Evolutionary conservation across 2,329 filamentous ascomycete species (phyloP).

Genomic region (Chaetoscypha palmicola): DNA sequence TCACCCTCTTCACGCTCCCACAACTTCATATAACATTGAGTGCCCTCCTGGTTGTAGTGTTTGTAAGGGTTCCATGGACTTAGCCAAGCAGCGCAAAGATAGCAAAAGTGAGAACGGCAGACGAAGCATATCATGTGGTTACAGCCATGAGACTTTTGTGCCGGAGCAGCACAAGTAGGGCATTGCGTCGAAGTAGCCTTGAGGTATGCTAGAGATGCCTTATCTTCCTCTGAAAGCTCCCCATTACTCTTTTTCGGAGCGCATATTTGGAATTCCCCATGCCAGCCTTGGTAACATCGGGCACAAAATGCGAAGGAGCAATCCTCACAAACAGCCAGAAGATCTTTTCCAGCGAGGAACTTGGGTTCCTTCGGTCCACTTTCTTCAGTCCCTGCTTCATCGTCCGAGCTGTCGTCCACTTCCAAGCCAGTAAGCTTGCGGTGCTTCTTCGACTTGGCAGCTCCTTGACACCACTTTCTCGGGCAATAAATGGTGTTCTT

Average conservation of each 20-base stretch:
- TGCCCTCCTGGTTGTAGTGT: constrained; percentile 72
- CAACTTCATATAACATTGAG: constrained; percentile 72
- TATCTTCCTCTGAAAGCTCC: constrained; percentile 76
- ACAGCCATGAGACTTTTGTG: constrained; percentile 88
- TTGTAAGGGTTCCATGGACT: constrained; percentile 73
- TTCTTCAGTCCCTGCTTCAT: constrained; percentile 39
- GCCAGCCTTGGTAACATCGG: constrained; percentile 70
- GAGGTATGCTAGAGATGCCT: constrained; percentile 80
- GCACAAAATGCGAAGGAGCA: constrained; percentile 84
- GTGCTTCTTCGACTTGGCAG: constrained; percentile 69
- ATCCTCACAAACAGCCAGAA: constrained; percentile 79
- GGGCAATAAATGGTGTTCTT: constrained; percentile 91
- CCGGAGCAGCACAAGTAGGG: constrained; percentile 76
- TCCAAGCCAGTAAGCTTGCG: constrained; percentile 63
- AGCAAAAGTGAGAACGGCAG: constrained; percentile 91
- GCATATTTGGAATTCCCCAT: constrained; percentile 73
- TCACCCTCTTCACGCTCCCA: constrained; percentile 89
- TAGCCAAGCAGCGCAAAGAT: constrained; percentile 85
- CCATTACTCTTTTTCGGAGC: constrained; percentile 56
- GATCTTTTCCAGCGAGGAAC: constrained; percentile 42
- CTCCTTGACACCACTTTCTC: constrained; percentile 84
- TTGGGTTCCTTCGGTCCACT: constrained; percentile 13
- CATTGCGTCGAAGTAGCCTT: constrained; percentile 76
- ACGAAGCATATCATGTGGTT: constrained; percentile 95
- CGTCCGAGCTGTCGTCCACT: constrained; percentile 49